Conservation (phyloP, 2,329 filamentous ascomycete species). For the Thielaviopsis ethacetica region DNA sequence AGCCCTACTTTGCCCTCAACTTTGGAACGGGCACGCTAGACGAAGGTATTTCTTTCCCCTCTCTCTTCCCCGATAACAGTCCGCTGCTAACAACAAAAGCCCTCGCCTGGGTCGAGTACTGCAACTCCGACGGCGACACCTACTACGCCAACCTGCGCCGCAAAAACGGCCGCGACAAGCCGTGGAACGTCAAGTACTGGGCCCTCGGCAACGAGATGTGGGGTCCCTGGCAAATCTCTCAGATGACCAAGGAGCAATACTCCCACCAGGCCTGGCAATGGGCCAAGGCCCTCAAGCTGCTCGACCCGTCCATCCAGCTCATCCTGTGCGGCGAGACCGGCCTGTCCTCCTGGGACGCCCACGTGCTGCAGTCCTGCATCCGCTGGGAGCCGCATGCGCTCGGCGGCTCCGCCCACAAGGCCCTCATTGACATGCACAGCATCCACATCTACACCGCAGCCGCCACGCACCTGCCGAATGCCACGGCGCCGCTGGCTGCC, state of each 20-base stretch:
- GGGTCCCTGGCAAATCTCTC: conserved; percentile 50
- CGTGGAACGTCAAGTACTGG: conserved; percentile 75
- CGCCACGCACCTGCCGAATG: conserved; percentile 28
- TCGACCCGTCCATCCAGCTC: conserved; percentile 52
- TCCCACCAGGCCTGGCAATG: conserved; percentile 53
- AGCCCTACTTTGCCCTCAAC: conserved; percentile 68
- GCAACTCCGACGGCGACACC: conserved; percentile 61
- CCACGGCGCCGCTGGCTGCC: conserved; percentile 44
- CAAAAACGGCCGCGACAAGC: conserved; percentile 57
- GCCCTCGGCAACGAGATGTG: conserved; percentile 63
- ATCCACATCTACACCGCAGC: conserved; percentile 64
- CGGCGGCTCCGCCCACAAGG: conserved; percentile 19
- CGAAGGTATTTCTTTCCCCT: conserved; percentile 16
- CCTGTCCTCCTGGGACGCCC: conserved; percentile 52
- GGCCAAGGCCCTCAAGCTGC: conserved; percentile 55
- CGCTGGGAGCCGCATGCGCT: conserved; percentile 22
- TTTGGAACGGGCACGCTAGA: conserved; percentile 54
- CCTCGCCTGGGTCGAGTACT: conserved; percentile 72
- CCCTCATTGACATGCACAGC: conserved; percentile 61
- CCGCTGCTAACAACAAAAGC: conserved; percentile 17
- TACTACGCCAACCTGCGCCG: conserved; percentile 70
- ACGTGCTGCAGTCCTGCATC: conserved; percentile 54
- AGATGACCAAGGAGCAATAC: conserved; percentile 54
- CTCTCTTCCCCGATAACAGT: not conserved
- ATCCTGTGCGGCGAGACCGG: conserved; percentile 62